Evolutionary conservation across 1,284 basidiomycete species (phyloP).

Genomic region (Gomphus sp.): DNA sequence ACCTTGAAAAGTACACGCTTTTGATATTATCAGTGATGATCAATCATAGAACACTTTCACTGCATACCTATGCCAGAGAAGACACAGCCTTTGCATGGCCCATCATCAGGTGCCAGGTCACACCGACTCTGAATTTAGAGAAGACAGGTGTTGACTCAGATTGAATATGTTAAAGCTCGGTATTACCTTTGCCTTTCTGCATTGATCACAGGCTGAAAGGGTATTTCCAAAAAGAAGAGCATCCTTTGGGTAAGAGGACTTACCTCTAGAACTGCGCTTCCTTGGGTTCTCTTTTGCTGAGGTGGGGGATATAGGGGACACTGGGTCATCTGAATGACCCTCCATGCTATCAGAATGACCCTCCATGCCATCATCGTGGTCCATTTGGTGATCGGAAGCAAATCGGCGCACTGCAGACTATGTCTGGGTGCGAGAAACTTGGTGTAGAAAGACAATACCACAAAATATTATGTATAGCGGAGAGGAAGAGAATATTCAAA

Average conservation of each 20-base stretch:
- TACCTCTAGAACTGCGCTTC: constrained; percentile 3
- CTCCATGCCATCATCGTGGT: constrained; percentile 6
- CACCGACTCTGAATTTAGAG: constrained; percentile 7
- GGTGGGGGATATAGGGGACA: not conserved
- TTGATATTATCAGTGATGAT: not conserved
- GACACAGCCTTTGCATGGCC: constrained; percentile 17
- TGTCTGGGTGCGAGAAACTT: not conserved
- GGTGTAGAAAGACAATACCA: not conserved
- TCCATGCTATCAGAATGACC: not conserved
- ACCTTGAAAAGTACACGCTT: constrained; percentile 24
- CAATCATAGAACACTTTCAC: not conserved
- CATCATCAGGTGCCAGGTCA: constrained; percentile 16
- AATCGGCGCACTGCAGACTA: not conserved
- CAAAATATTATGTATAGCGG: not conserved
- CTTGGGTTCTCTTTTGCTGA: not conserved
- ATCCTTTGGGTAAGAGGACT: not conserved
- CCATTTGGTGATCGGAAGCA: not conserved
- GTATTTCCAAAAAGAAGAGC: not conserved
- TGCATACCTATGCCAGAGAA: constrained; percentile 16
- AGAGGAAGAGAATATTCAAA: not conserved
- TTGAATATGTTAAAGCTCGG: not conserved
- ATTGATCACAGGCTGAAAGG: constrained; percentile 19
- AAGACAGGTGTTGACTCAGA: not conserved
- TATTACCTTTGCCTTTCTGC: constrained; percentile 24
- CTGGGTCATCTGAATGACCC: not conserved